phyloP scores from a whole-genome alignment of 768 basidiomycete genomes.

The Kwoniella mangroviensis region DNA sequence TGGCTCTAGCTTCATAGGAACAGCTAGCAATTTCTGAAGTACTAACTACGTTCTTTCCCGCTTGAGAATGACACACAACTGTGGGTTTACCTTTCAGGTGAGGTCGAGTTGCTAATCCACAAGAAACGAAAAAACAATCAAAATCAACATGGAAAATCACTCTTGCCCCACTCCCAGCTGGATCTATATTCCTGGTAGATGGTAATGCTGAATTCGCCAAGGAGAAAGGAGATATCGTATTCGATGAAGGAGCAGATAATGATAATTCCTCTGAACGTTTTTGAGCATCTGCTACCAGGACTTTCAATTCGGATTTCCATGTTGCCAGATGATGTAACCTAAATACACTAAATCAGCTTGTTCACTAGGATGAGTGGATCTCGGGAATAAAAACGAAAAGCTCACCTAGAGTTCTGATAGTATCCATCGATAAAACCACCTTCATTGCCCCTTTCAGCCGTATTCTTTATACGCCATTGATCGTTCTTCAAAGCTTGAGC shows the following conservation, averaged over 20 bases:
- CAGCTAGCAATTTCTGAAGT: conserved; percentile 88
- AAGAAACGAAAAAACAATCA: conserved; percentile 95
- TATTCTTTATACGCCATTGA: conserved; percentile 85
- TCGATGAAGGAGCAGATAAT: conserved; percentile 33
- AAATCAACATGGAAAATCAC: conserved; percentile 67
- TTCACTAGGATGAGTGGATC: conserved; percentile 1
- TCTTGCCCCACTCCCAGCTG: conserved; percentile 58
- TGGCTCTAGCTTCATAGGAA: conserved; percentile 87
- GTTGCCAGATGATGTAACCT: conserved; percentile 89
- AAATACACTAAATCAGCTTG: not conserved
- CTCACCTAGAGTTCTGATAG: conserved; percentile 64
- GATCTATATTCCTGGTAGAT: not conserved
- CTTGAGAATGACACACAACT: conserved; percentile 94
- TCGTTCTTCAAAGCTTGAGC: conserved; percentile 79
- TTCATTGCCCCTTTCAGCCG: conserved; percentile 67
- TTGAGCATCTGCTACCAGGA: conserved; percentile 78
- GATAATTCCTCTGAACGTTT: conserved; percentile 61
- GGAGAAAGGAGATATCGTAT: conserved; percentile 35
- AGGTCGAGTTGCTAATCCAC: conserved; percentile 78
- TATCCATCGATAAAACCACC: conserved; percentile 85
- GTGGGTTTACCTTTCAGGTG: conserved; percentile 84
- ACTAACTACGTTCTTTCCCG: conserved; percentile 75
- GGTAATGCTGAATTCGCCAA: conserved; percentile 50
- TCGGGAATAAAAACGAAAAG: not conserved
- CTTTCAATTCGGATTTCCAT: conserved; percentile 88